Conservation (phyloP, 331 rosid genomes). For the Malus hybrid region DNA sequence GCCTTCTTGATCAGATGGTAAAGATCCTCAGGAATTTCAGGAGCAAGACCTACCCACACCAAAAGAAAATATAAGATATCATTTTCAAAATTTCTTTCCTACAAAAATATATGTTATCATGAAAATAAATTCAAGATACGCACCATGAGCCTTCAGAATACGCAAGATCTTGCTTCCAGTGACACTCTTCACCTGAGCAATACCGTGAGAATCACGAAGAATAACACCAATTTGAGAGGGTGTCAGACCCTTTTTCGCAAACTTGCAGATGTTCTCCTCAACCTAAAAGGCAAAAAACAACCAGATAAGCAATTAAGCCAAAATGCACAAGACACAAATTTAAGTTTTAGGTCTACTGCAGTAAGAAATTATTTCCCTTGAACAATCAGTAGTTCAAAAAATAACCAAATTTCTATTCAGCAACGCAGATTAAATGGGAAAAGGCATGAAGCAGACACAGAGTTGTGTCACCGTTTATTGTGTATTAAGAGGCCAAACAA, state of each 20-base stretch:
- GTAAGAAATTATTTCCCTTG: too few relatives aligned
- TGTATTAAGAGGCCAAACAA: background rate
- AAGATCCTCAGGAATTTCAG: constrained; percentile 18
- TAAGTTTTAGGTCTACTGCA: background rate
- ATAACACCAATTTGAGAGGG: constrained; percentile 4
- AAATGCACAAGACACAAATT: background rate
- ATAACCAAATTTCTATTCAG: background rate
- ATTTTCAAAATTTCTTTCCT: background rate
- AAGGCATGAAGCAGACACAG: background rate
- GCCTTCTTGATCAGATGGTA: constrained; percentile 24
- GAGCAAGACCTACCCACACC: constrained; percentile 12
- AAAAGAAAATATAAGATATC: background rate
- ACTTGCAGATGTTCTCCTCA: constrained; percentile 7
- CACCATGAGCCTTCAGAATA: background rate
- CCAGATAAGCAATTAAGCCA: background rate
- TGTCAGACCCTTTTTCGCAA: background rate
- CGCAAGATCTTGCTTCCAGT: constrained; percentile 1
- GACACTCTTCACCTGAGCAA: constrained; percentile 3
- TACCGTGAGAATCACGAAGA: constrained; percentile 1
- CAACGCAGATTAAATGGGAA: background rate
- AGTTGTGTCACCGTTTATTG: background rate
- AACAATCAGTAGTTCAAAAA: background rate
- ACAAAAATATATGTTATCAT: background rate
- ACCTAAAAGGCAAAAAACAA: background rate
- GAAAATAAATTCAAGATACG: background rate